These are phyloP conservation scores for Nicotiana undulata DNA, from an alignment of 257 asterid species.

Conservation along the genomic window DNA sequence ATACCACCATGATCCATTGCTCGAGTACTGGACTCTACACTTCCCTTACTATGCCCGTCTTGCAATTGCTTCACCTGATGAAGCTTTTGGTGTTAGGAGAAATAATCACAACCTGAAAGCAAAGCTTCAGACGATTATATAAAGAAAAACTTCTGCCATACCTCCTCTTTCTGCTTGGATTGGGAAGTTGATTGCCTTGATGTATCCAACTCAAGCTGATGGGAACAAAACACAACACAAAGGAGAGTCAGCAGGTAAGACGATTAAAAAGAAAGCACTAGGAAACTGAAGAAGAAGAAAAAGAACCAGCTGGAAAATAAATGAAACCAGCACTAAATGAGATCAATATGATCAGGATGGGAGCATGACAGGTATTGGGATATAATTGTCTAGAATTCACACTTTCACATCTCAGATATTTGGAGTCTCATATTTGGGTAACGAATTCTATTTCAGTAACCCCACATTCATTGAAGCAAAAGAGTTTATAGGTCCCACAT, in stretches of 20 bases:
- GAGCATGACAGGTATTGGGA: background rate
- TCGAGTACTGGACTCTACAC: slow-evolving; percentile 1
- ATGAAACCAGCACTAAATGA: background rate
- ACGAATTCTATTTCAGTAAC: background rate
- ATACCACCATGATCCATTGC: slow-evolving; percentile 20
- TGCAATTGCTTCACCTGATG: slow-evolving; percentile 35
- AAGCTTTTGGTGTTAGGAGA: slow-evolving; percentile 15
- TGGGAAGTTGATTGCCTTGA: slow-evolving; percentile 34
- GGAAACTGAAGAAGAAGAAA: background rate
- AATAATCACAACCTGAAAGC: background rate
- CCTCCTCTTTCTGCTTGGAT: slow-evolving; percentile 38
- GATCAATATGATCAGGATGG: background rate
- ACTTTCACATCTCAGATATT: background rate
- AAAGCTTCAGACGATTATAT: background rate
- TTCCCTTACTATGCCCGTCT: slow-evolving; percentile 29
- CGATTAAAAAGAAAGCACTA: background rate
- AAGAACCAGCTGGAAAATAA: background rate
- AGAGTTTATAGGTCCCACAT: background rate
- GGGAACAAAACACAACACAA: background rate
- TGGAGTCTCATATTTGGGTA: background rate
- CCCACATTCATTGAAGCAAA: background rate
- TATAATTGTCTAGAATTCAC: background rate
- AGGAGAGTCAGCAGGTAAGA: background rate
- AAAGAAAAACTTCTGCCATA: slow-evolving; percentile 12
- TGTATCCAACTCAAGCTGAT: slow-evolving; percentile 48